Percentiles rank a stretch among this genome's conserved stretches.
Evolutionary conservation across 441 rosid species (phyloP).

Genomic region (Biscutella laevigata): DNA sequence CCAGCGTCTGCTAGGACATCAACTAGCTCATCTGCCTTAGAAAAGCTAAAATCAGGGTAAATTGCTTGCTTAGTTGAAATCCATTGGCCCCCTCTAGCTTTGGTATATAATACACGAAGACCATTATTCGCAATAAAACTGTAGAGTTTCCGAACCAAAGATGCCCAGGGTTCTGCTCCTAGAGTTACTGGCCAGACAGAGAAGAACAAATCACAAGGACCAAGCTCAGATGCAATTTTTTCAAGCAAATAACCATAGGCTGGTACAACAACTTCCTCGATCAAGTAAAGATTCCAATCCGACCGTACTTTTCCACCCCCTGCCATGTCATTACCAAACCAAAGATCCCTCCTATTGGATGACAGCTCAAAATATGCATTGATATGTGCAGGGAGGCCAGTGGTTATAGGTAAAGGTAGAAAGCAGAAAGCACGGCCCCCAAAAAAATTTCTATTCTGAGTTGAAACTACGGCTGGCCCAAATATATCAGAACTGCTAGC

Average conservation of each 20-base stretch:
- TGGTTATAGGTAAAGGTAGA: conserved; percentile 81
- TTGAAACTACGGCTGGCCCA: conserved; percentile 44
- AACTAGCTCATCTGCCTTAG: conserved; percentile 56
- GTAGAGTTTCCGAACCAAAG: conserved; percentile 68
- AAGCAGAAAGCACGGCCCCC: conserved; percentile 98
- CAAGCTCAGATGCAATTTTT: conserved; percentile 74
- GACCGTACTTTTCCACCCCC: conserved; percentile 95
- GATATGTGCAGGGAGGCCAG: conserved; percentile 90
- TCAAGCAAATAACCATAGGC: conserved; percentile 93
- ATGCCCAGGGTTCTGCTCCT: conserved; percentile 92
- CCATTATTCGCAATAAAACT: conserved; percentile 60
- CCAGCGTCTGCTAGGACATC: conserved; percentile 85
- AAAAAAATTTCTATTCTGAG: conserved; percentile 44
- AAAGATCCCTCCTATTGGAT: conserved; percentile 95
- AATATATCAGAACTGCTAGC: conserved; percentile 36
- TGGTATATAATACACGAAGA: conserved; percentile 73
- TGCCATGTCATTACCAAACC: conserved; percentile 99
- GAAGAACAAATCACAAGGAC: conserved; percentile 74
- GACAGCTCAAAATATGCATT: conserved; percentile 97
- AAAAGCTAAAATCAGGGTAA: conserved; percentile 81
- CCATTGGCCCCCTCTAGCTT: conserved; percentile 96
- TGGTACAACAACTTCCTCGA: conserved; percentile 79
- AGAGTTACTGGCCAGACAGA: conserved; percentile 80
- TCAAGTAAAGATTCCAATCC: conserved; percentile 90
- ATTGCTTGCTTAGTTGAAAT: conserved; percentile 86